A percentile compares a stretch with the other conserved stretches of the same genome.
Evolutionary conservation across 2,329 filamentous ascomycete species (phyloP).

Genomic region (Phialophora expanda): DNA sequence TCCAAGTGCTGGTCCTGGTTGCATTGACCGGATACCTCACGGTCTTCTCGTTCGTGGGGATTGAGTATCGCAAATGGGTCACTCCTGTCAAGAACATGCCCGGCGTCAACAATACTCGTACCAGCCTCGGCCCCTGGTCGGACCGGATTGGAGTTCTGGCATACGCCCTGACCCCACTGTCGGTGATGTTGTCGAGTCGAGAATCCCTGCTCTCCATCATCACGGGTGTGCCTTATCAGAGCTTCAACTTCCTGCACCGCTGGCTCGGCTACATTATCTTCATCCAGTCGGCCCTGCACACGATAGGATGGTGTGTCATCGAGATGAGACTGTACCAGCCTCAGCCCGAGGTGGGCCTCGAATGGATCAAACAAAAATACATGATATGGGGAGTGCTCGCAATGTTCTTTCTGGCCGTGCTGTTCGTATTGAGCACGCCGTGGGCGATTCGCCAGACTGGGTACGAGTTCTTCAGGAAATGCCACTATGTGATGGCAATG

Average conservation of each 20-base stretch:
- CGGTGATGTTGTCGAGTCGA: constrained; percentile 68
- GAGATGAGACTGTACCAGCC: constrained; percentile 72
- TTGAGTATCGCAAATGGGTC: constrained; percentile 70
- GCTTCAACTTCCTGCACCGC: constrained; percentile 77
- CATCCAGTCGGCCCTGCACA: constrained; percentile 70
- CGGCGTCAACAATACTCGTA: constrained; percentile 66
- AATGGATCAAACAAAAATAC: constrained; percentile 68
- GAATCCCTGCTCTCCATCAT: constrained; percentile 72
- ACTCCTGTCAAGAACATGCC: constrained; percentile 67
- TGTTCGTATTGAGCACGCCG: constrained; percentile 65
- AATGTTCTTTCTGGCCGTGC: constrained; percentile 65
- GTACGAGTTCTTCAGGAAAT: constrained; percentile 78
- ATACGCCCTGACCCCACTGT: constrained; percentile 74
- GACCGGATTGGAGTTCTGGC: constrained; percentile 73
- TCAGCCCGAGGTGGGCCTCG: constrained; percentile 64
- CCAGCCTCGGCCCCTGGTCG: constrained; percentile 68
- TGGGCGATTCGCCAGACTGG: constrained; percentile 69
- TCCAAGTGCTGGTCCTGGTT: constrained; percentile 68
- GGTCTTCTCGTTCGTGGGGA: constrained; percentile 72
- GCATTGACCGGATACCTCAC: constrained; percentile 66
- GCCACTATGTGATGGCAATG: constrained; percentile 74
- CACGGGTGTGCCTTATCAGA: constrained; percentile 76
- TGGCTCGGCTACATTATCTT: constrained; percentile 78
- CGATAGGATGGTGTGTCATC: constrained; percentile 71
- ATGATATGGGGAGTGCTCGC: constrained; percentile 76